phyloP scores from a whole-genome alignment of 371 early-diverging fungal genomes.

The Haplosporangium sp. region DNA sequence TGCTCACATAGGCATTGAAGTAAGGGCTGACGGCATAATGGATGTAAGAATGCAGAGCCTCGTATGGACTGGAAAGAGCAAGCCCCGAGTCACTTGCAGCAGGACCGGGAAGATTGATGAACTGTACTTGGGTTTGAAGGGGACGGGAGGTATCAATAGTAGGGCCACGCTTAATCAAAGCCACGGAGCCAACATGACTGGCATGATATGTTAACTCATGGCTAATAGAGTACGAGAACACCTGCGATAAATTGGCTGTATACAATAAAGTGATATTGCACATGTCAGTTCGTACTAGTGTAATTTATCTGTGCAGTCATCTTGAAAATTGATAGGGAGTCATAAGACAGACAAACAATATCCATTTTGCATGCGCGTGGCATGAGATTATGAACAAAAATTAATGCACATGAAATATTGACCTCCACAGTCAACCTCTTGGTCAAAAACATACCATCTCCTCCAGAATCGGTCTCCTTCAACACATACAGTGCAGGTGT shows the following conservation, averaged over 20 bases:
- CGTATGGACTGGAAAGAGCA: slow-evolving; percentile 83
- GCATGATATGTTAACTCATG: slow-evolving; percentile 82
- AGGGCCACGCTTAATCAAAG: slow-evolving; percentile 88
- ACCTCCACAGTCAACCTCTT: not conserved
- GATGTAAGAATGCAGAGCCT: slow-evolving; percentile 91
- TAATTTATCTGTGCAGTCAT: not conserved
- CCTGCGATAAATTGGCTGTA: slow-evolving; percentile 34
- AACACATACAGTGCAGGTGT: slow-evolving; percentile 83
- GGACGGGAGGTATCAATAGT: slow-evolving; percentile 82
- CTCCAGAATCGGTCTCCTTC: slow-evolving; percentile 78
- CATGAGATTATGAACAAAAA: not conserved
- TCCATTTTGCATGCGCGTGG: slow-evolving; percentile 12
- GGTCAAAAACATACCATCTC: slow-evolving; percentile 54
- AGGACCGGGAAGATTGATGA: slow-evolving; percentile 94
- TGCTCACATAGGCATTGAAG: slow-evolving; percentile 93
- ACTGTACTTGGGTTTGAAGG: slow-evolving; percentile 85
- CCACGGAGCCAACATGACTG: slow-evolving; percentile 84
- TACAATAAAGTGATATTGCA: slow-evolving; percentile 11
- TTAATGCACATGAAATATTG: not conserved
- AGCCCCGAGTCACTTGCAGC: slow-evolving; percentile 68
- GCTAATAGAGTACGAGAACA: slow-evolving; percentile 73
- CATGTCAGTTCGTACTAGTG: slow-evolving; percentile 29
- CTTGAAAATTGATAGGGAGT: slow-evolving; percentile 3
- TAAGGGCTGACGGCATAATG: slow-evolving; percentile 97
- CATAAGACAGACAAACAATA: slow-evolving; percentile 18